Evolutionary conservation across 1,284 basidiomycete genomes (phyloP), one percentile per base, ranked within the genome.

Genomic region (Cryptococcus sp.): DNA sequence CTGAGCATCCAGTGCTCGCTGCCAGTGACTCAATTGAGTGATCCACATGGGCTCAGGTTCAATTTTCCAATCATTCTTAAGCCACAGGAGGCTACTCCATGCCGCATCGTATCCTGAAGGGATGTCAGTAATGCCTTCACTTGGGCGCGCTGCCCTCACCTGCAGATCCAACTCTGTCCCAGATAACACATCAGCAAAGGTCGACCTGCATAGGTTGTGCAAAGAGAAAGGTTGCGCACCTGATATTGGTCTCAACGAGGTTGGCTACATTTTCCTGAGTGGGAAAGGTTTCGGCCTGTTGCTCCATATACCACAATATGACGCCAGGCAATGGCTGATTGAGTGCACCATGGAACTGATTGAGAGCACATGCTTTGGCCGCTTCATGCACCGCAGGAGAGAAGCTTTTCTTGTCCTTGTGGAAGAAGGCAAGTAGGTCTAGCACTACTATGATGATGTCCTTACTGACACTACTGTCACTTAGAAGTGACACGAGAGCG

Each of bases 41-140:
- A 72, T 68, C 68, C 69, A 71, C 56, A 66, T 64, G 0, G 70
- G 68, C 35, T 69, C 60, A 12, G 69, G 68, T 42, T 64, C 62
- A 9, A 59, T 47, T 16, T 60, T 53, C 53, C 60, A 71, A 37
- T 68, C 67, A 21, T 69, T 67, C 39, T 62, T 52, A 11, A 68
- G 55, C 65, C 67, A 69, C 15, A 67, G 58, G 3, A 69, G 46
- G 20, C 62, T 65, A 33, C 62, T 65, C 69, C 69, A 72, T 18
- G 70, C 70, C 11, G 69, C 64, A 53, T 72, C 70, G 49, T 66
- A 64, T 4, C 67, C 67, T 52, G 49, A 28, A 8, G 23, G 24
- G 16, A 46, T 20, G 23, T 47, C 21, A 52, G 2, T 47, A 36
- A 33, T 36, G n/a, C 39, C 46, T 52, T 21, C 48, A 33, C 36